These are phyloP conservation scores for Aureobasidium namibiae DNA, from an alignment of 2,329 filamentous ascomycete genomes.

Conservation along the genomic window DNA sequence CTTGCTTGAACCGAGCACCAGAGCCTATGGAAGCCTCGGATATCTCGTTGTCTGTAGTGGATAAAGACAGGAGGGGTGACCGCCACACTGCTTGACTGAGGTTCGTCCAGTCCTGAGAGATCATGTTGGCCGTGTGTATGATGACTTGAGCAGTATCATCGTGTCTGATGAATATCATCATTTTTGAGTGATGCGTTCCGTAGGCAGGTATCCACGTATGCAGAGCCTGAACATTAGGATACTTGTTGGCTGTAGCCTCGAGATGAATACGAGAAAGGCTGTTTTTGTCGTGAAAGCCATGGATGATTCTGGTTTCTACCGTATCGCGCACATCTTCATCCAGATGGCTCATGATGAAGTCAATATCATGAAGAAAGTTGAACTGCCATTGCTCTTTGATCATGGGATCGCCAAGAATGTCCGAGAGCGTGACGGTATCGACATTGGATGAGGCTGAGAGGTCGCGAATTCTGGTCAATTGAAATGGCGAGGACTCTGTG, in stretches of 20 bases:
- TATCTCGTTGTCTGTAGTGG: conserved; percentile 22
- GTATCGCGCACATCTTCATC: conserved; percentile 47
- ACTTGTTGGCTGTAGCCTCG: conserved; percentile 52
- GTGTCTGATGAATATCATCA: conserved; percentile 73
- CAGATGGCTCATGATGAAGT: conserved; percentile 53
- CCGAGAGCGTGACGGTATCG: conserved; percentile 56
- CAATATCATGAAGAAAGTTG: conserved; percentile 57
- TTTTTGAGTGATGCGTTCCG: conserved; percentile 80
- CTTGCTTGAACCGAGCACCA: conserved; percentile 64
- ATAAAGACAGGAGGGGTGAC: conserved; percentile 65
- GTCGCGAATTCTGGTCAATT: conserved; percentile 61
- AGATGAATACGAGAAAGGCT: conserved; percentile 50
- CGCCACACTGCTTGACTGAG: conserved; percentile 80
- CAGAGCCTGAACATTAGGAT: conserved; percentile 62
- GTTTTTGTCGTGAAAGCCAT: conserved; percentile 61
- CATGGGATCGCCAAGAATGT: conserved; percentile 65
- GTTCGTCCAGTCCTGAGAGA: conserved; percentile 76
- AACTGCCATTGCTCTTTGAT: conserved; percentile 66
- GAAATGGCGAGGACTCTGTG: conserved; percentile 52
- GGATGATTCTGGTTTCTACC: conserved; percentile 51
- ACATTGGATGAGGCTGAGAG: conserved; percentile 53
- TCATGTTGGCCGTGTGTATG: conserved; percentile 89
- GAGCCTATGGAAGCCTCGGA: conserved; percentile 40
- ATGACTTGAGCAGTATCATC: conserved; percentile 70
- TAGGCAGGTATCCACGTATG: conserved; percentile 76